Evolutionary conservation across 2,329 filamentous ascomycete species (phyloP).

Genomic region (Exophiala dermatitidis): DNA sequence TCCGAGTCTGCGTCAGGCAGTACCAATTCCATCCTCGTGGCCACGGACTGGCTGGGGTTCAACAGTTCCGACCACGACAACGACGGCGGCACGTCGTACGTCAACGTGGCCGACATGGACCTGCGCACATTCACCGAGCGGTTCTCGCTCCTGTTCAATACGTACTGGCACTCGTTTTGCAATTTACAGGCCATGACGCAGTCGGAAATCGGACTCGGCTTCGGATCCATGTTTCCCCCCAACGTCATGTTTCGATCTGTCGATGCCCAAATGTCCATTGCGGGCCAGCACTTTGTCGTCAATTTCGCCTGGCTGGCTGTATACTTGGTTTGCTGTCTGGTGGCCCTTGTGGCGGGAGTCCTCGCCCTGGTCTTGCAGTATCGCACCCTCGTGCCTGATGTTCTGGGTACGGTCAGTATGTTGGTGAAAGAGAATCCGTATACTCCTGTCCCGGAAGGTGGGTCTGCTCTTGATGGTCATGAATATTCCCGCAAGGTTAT

Average conservation of each 20-base stretch:
- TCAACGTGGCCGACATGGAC: not conserved
- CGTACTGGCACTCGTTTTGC: slow-evolving; percentile 5
- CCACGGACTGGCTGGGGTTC: slow-evolving; percentile 4
- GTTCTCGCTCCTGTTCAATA: slow-evolving; percentile 4
- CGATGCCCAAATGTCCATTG: not conserved
- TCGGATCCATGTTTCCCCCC: not conserved
- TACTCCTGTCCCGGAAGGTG: not conserved
- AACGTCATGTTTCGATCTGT: slow-evolving; percentile 1
- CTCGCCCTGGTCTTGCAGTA: not conserved
- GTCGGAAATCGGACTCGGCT: slow-evolving; percentile 2
- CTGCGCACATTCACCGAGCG: slow-evolving; percentile 2
- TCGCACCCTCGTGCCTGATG: slow-evolving; percentile 1
- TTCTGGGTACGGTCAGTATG: slow-evolving; percentile 3
- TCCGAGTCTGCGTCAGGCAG: not conserved
- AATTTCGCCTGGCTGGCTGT: slow-evolving; percentile 2
- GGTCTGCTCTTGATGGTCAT: not conserved
- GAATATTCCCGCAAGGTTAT: slow-evolving; percentile 2
- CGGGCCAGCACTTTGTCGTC: slow-evolving; percentile 1
- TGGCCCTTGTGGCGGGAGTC: not conserved
- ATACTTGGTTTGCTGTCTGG: slow-evolving; percentile 1
- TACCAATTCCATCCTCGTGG: slow-evolving; percentile 3
- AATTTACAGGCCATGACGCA: slow-evolving; percentile 4
- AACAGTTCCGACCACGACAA: not conserved
- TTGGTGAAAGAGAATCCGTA: slow-evolving; percentile 3
- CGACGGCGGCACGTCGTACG: not conserved